These are phyloP conservation scores for Quercus cerris DNA, from an alignment of 306 rosid species.

Conservation along the genomic window DNA sequence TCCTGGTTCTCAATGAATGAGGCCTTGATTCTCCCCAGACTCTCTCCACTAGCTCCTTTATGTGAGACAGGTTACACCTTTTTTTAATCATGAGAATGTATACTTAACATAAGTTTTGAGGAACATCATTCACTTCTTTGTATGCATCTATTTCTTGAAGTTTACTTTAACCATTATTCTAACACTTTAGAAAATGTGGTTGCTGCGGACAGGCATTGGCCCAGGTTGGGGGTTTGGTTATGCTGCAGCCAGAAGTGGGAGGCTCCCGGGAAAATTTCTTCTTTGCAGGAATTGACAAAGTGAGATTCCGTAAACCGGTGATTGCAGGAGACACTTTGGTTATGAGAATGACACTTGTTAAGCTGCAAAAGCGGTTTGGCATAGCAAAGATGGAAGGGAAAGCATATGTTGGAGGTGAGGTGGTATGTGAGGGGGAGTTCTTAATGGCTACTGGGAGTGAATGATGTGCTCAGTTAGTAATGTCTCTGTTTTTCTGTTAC, in stretches of 20 bases:
- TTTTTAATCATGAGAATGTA: too few species aligned
- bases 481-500: not conserved
- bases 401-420: constrained; percentile 91
- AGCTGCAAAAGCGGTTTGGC: constrained; percentile 87
- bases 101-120: not conserved
- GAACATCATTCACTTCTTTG: not conserved
- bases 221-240: constrained; percentile 92
- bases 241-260: constrained; percentile 92
- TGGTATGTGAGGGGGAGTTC: constrained; percentile 93
- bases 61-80: too few species aligned
- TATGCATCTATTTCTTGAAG: not conserved
- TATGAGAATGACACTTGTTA: constrained; percentile 85
- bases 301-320: constrained; percentile 85
- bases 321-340: constrained; percentile 92
- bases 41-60: not conserved
- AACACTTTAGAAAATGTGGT: not conserved
- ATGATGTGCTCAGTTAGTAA: constrained; percentile 2
- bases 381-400: constrained; percentile 96
- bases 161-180: not conserved
- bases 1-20: too few species aligned
- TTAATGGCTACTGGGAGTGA: constrained; percentile 69
- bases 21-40: not conserved
- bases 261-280: constrained; percentile 83
- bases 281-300: constrained; percentile 95
- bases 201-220: constrained; percentile 79